These are phyloP conservation scores for Geotrichum restrictum DNA, from an alignment of 1,139 yeast species.

Conservation along the genomic window DNA sequence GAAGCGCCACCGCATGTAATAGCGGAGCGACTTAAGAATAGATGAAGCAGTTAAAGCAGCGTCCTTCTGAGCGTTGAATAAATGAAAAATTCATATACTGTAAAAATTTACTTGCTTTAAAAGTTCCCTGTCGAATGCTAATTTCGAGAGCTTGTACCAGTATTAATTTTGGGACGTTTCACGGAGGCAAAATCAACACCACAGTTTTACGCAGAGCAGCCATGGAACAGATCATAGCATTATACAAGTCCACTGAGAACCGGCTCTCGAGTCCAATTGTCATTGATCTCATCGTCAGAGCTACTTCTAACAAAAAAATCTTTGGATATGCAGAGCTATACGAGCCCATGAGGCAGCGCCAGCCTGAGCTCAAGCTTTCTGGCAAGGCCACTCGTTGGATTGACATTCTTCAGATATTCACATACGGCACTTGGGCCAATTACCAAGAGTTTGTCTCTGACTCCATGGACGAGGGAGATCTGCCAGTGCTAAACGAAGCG, in stretches of 20 bases:
- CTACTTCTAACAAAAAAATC: conserved; percentile 23
- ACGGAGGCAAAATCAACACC: neutral
- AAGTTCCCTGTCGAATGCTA: too few relatives aligned
- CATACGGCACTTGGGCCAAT: conserved; percentile 27
- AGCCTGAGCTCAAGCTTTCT: conserved; percentile 8
- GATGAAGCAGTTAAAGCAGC: too few relatives aligned
- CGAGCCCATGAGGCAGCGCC: conserved; percentile 21
- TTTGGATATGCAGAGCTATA: conserved; percentile 28
- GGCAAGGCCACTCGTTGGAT: conserved; percentile 19
- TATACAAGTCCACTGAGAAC: conserved; percentile 20
- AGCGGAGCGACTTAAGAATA: neutral
- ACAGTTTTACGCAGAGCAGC: neutral
- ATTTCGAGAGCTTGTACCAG: too few relatives aligned
- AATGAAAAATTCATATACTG: neutral
- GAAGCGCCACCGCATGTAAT: conserved; percentile 9
- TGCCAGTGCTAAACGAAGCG: conserved; percentile 20
- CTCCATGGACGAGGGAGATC: conserved; percentile 10
- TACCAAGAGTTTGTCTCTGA: conserved; percentile 16
- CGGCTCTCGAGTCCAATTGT: conserved; percentile 21
- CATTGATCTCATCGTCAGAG: conserved; percentile 24
- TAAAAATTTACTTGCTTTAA: too few relatives aligned
- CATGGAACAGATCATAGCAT: conserved; percentile 26
- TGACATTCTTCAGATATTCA: conserved; percentile 24
- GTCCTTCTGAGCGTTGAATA: too few relatives aligned
- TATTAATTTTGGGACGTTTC: too few relatives aligned